These are phyloP conservation scores for Leucogyrophana mollusca DNA, from an alignment of 768 basidiomycete species.

Conservation along the genomic window DNA sequence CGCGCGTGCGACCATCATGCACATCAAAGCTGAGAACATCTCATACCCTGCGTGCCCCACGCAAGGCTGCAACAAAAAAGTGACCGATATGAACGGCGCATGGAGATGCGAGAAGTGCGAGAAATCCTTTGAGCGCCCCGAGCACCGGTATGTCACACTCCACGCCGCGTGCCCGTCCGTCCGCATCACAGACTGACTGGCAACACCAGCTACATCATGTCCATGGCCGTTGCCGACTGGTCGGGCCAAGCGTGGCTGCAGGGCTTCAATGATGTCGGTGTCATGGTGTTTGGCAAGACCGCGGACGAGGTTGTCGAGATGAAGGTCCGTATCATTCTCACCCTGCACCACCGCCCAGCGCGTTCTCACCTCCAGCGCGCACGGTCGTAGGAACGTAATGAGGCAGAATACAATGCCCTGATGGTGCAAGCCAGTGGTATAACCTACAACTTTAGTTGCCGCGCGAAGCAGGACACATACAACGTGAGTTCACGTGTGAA, in stretches of 20 bases:
- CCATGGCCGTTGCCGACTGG: conserved; percentile 86
- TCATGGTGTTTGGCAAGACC: conserved; percentile 68
- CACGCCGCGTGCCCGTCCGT: not conserved
- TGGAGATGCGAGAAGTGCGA: conserved; percentile 97
- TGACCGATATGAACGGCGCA: conserved; percentile 59
- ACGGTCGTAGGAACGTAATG: conserved; percentile 52
- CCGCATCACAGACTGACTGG: not conserved
- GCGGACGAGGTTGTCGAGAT: conserved; percentile 79
- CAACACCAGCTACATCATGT: conserved; percentile 67
- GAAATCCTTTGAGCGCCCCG: conserved; percentile 63
- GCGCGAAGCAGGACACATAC: conserved; percentile 84
- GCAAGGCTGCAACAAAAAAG: conserved; percentile 87
- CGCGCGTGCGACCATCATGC: conserved; percentile 79
- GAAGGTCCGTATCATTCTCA: conserved; percentile 43
- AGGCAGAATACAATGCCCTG: conserved; percentile 52
- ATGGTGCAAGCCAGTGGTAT: conserved; percentile 66
- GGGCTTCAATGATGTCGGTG: conserved; percentile 92
- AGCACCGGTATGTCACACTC: conserved; percentile 64
- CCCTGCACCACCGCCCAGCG: not conserved
- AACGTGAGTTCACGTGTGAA: conserved; percentile 51
- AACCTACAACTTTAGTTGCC: conserved; percentile 79
- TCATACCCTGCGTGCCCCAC: conserved; percentile 88
- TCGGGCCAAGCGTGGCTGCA: conserved; percentile 90
- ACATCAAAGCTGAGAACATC: conserved; percentile 80
- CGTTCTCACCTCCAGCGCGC: conserved; percentile 2